Evolutionary conservation across 129 eudicot species (phyloP).

Genomic region (Artemisia tridentata): DNA sequence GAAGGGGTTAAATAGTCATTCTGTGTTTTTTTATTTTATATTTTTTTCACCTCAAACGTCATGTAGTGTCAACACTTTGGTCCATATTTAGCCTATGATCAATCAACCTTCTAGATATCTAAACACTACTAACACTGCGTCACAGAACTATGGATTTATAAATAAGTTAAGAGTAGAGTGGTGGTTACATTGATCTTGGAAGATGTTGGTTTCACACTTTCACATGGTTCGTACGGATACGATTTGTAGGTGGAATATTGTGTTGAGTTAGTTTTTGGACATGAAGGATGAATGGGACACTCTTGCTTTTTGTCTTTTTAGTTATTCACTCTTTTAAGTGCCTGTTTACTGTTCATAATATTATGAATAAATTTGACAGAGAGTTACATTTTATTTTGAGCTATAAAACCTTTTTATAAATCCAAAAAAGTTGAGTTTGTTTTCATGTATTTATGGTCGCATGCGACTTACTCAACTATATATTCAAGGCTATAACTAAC

Average conservation of each 20-base stretch:
- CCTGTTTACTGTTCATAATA: background rate
- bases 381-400: background rate
- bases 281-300: background rate
- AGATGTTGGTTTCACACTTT: background rate
- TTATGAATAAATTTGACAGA: background rate
- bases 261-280: background rate
- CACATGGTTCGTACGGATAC: background rate
- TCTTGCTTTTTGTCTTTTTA: background rate
- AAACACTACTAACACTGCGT: no score
- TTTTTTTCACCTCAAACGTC: no score
- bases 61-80: no score
- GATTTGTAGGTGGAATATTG: background rate
- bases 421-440: background rate
- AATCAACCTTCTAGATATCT: no score
- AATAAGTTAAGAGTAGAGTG: background rate
- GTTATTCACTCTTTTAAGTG: background rate
- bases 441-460: background rate
- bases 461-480: background rate
- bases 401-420: background rate
- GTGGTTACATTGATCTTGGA: background rate
- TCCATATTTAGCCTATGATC: no score
- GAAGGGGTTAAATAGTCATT: no score
- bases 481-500: background rate
- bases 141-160: background rate
- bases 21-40: no score